Evolutionary conservation across 2,329 filamentous ascomycete species (phyloP).

Genomic region (Fusarium burgessii): DNA sequence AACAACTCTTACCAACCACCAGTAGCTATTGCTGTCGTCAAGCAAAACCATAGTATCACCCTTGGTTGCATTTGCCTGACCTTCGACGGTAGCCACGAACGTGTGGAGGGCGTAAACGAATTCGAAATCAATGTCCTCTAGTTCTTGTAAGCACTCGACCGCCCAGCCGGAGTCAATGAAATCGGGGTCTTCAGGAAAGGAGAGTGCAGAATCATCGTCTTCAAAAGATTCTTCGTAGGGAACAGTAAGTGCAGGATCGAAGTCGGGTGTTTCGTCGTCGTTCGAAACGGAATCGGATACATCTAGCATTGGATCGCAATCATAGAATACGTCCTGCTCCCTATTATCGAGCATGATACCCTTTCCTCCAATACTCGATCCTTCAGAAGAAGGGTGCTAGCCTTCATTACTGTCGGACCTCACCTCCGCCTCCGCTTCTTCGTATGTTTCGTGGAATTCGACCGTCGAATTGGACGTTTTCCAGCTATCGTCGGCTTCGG

Average conservation of each 20-base stretch:
- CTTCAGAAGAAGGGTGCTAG: slow-evolving; percentile 39
- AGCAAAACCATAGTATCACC: slow-evolving; percentile 98
- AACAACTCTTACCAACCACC: slow-evolving; percentile 97
- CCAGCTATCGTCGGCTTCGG: slow-evolving; percentile 16
- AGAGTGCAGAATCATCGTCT: slow-evolving; percentile 64
- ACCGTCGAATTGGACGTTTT: slow-evolving; percentile 18
- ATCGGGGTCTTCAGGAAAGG: slow-evolving; percentile 66
- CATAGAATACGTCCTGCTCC: slow-evolving; percentile 35
- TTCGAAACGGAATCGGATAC: slow-evolving; percentile 19
- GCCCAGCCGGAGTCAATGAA: slow-evolving; percentile 80
- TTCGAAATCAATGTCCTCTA: slow-evolving; percentile 99
- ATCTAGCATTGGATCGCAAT: slow-evolving; percentile 22
- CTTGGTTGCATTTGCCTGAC: slow-evolving; percentile 97
- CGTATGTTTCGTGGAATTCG: slow-evolving; percentile 22
- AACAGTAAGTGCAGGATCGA: slow-evolving; percentile 53
- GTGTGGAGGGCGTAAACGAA: slow-evolving; percentile 99
- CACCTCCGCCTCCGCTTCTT: slow-evolving; percentile 1
- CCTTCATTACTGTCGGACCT: slow-evolving; percentile 14
- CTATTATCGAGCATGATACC: background rate
- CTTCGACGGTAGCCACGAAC: slow-evolving; percentile 97
- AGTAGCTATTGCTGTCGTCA: slow-evolving; percentile 99
- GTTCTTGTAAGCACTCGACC: slow-evolving; percentile 86
- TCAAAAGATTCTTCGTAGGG: slow-evolving; percentile 60
- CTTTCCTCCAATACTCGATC: background rate
- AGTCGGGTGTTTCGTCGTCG: slow-evolving; percentile 39